Percentiles rank a stretch among this genome's conserved stretches.
Conservation (phyloP, 441 rosid genomes). For the Pelargonium myrrhifolium region DNA sequence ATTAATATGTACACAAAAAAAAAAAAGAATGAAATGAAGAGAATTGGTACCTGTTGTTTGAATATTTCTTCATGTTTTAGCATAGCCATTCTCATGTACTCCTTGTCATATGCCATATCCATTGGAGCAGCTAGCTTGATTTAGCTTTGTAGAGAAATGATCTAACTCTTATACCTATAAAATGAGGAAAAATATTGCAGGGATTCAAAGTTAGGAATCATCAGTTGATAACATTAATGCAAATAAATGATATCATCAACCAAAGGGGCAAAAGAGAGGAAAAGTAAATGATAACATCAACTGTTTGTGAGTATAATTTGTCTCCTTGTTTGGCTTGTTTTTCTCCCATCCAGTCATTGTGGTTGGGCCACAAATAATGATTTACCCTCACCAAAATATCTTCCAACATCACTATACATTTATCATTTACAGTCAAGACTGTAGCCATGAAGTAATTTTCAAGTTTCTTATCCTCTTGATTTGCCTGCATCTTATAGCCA, state of each 20-base stretch:
- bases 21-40: no score
- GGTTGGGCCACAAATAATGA: background rate
- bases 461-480: background rate
- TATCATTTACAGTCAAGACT: background rate
- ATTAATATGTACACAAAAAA: no score
- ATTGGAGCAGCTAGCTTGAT: conserved; percentile 28
- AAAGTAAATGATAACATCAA: background rate
- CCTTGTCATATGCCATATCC: conserved; percentile 69
- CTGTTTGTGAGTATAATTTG: background rate
- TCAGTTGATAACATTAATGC: conserved; percentile 14
- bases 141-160: background rate
- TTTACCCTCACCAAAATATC: background rate
- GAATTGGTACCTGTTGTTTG: conserved; percentile 63
- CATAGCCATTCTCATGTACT: conserved; percentile 87
- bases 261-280: background rate
- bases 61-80: conserved; percentile 91
- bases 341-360: background rate
- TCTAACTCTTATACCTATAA: conserved; percentile 13
- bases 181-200: background rate
- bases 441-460: background rate
- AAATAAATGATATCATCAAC: conserved; percentile 10
- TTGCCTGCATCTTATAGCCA: no score
- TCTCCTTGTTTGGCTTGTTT: background rate
- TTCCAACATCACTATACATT: background rate
- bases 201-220: background rate